phyloP scores from a whole-genome alignment of 192 early-diverging fungal genomes.

The Rhizophagus prolifer region DNA sequence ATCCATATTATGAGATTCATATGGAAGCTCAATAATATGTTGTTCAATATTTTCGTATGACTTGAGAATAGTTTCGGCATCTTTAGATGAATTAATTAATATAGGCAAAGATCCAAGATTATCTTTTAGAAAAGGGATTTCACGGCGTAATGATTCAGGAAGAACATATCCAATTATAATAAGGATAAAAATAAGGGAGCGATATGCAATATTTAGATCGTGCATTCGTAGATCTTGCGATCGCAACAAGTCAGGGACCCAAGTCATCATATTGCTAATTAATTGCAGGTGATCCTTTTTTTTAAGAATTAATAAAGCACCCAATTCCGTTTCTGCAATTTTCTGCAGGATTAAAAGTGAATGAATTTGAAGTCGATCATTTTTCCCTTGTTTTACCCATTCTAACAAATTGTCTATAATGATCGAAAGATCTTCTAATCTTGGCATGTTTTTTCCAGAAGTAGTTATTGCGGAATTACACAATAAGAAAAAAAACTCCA shows the following conservation, averaged over 20 bases:
- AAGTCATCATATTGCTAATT: slow-evolving; percentile 17
- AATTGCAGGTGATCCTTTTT: slow-evolving; percentile 6
- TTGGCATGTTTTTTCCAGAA: not conserved
- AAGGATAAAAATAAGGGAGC: slow-evolving; percentile 14
- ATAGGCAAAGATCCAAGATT: not conserved
- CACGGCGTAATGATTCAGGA: not conserved
- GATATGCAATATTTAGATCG: slow-evolving; percentile 22
- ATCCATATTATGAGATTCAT: slow-evolving; percentile 5
- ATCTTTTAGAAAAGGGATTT: not conserved
- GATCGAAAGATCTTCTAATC: slow-evolving; percentile 7
- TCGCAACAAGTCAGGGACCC: slow-evolving; percentile 19
- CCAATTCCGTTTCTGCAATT: slow-evolving; percentile 27
- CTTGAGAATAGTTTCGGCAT: slow-evolving; percentile 11
- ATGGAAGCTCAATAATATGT: slow-evolving; percentile 28
- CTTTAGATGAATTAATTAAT: slow-evolving; percentile 23
- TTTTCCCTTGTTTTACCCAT: slow-evolving; percentile 18
- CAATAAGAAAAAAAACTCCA: slow-evolving; percentile 29
- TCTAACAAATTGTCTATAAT: slow-evolving; percentile 20
- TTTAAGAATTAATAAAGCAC: slow-evolving; percentile 10
- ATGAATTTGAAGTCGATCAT: slow-evolving; percentile 13
- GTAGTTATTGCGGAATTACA: slow-evolving; percentile 17
- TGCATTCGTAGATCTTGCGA: slow-evolving; percentile 25
- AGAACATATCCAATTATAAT: slow-evolving; percentile 2
- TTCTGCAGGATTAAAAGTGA: slow-evolving; percentile 18
- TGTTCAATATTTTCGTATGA: slow-evolving; percentile 26